phyloP scores from a whole-genome alignment of 2,329 filamentous ascomycete species.

The Grosmannia huntii region DNA sequence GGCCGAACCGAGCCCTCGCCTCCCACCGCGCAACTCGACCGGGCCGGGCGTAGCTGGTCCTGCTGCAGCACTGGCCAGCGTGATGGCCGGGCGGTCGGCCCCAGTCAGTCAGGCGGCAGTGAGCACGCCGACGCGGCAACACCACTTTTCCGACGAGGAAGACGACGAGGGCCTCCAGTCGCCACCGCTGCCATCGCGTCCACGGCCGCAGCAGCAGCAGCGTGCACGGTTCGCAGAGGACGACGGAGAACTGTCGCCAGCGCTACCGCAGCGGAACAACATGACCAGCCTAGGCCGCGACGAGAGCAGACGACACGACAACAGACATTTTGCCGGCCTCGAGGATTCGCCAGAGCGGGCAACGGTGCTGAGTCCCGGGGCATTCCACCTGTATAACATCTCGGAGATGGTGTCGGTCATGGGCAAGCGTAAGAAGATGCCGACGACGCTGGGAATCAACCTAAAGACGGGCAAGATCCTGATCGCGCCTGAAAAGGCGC shows the following conservation, averaged over 20 bases:
- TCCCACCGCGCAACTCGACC: conserved; percentile 24
- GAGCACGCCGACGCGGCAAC: conserved; percentile 33
- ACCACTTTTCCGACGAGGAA: conserved; percentile 53
- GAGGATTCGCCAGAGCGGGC: conserved; percentile 17
- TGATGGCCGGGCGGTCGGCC: conserved; percentile 35
- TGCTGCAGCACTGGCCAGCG: conserved; percentile 36
- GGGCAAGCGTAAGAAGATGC: conserved; percentile 97
- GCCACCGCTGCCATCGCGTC: conserved; percentile 50
- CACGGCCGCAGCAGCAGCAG: conserved; percentile 31
- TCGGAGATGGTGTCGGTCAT: conserved; percentile 96
- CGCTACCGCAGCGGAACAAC: conserved; percentile 13
- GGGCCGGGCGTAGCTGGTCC: conserved; percentile 12
- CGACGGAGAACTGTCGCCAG: conserved; percentile 9
- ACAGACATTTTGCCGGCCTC: neutral
- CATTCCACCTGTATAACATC: conserved; percentile 91
- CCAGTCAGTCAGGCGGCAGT: conserved; percentile 36
- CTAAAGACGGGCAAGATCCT: conserved; percentile 77
- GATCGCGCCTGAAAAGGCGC: conserved; percentile 73
- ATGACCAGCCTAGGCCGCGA: conserved; percentile 3
- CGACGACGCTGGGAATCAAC: conserved; percentile 92
- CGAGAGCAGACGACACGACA: conserved; percentile 5
- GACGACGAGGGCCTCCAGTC: conserved; percentile 49
- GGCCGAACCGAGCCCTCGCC: conserved; percentile 24
- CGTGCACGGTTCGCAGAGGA: neutral
- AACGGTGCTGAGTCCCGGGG: conserved; percentile 49